Base-by-base conservation (phyloP, 225 moss, liverwort and hornwort genomes). In the Anthoceros angustus region DNA sequence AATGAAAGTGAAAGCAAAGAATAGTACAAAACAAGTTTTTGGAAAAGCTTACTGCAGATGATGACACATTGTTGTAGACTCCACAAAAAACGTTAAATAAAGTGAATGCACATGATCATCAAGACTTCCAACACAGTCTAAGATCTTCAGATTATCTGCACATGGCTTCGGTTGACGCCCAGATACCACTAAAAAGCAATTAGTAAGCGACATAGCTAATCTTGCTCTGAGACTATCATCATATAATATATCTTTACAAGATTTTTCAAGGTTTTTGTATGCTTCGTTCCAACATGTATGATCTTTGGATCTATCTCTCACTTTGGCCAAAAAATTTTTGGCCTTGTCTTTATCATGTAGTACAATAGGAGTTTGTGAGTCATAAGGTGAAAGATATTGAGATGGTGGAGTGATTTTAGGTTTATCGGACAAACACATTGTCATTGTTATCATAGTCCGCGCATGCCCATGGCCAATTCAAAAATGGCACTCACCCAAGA, bases 41-140 rank as follows among this genome's bases (percentile, higher is more conserved):
- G 18, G 6, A 9, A 55, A 55, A n/a, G 49, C 72, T 41, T 76
- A 93, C 93, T 93, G 93, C 42, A 93, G 81, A 74, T 89, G 85
- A 55, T 93, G 93, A 68, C 93, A 93, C 93, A 87, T 87, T 2
- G 89, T 82, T 11, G 89, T 85, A 15, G 82, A 72, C 63, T 93
- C 93, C 23, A 93, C 82, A 74, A 89, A 93, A 77, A 89, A 93
- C 43, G 89, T 89, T 25, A 93, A 78, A 72, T 87, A 93, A 68
- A 90, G 81, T 5, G 77, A 76, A 39, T 93, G 82, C 0, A 71
- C 77, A 40, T 89, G 93, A 64, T 93, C 87, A 64, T 78, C 80
- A 26, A 93, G 68, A 23, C 69, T 71, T 64, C 79, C 85, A 5
- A 88, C 84, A 38, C 93, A 93, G 49, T 78, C 82, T 25, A 74